Percentiles rank a stretch among this genome's conserved stretches.
These are phyloP conservation scores for Claviceps maximensis DNA, from an alignment of 2,329 filamentous ascomycete species.

Conservation along the genomic window DNA sequence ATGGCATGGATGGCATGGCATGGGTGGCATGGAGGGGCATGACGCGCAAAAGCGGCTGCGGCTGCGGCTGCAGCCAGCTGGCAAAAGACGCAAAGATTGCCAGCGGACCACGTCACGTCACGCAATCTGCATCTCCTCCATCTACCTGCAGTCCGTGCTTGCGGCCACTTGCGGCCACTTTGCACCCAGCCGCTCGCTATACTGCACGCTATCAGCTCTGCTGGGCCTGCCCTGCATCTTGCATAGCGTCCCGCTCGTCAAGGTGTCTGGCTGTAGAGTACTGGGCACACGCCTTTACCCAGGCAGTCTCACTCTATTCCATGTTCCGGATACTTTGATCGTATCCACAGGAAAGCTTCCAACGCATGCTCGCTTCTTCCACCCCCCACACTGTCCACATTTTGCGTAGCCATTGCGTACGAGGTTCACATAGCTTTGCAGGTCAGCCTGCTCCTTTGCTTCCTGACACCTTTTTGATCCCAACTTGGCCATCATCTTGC, in stretches of 20 bases:
- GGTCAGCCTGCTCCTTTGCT: constrained; percentile 6
- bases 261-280: background rate
- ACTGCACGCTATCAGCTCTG: too few species aligned
- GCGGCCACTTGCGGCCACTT: too few species aligned
- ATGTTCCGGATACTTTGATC: background rate
- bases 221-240: too few species aligned
- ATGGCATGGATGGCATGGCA: too few species aligned
- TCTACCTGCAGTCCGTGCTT: too few species aligned
- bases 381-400: constrained; percentile 12
- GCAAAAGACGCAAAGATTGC: too few species aligned
- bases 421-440: background rate
- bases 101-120: too few species aligned
- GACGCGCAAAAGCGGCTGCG: too few species aligned
- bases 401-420: constrained; percentile 5
- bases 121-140: too few species aligned
- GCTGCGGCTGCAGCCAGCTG: too few species aligned
- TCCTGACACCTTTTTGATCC: constrained; percentile 4
- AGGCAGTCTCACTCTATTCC: background rate
- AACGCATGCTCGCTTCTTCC: constrained; percentile 8
- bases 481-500: background rate
- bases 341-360: background rate
- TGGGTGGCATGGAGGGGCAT: too few species aligned
- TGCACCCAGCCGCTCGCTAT: too few species aligned
- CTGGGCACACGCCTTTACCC: background rate
- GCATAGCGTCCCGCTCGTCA: background rate